These are phyloP conservation scores for Pugionium cornutum DNA, from an alignment of 345 rosid species.

Conservation along the genomic window DNA sequence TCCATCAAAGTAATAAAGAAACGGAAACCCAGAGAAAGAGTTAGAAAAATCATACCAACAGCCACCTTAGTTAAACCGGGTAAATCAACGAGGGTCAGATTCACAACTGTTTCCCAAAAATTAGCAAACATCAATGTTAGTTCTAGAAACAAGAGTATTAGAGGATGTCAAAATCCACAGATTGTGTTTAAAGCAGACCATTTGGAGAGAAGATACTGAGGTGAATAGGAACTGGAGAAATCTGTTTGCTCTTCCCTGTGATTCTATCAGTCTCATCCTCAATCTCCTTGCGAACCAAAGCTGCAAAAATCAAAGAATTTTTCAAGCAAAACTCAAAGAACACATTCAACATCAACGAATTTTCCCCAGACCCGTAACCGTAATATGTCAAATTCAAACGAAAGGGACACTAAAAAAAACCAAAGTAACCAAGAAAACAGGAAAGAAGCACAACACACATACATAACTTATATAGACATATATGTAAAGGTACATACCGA, in stretches of 20 bases:
- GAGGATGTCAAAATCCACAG: not conserved
- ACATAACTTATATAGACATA: slow-evolving; percentile 1
- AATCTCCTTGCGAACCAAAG: slow-evolving; percentile 79
- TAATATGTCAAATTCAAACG: not conserved
- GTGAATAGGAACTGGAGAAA: slow-evolving; percentile 92
- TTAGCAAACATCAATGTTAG: not conserved
- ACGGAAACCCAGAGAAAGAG: slow-evolving; percentile 3
- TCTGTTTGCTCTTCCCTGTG: slow-evolving; percentile 85
- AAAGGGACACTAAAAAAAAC: not conserved
- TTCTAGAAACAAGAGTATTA: not conserved
- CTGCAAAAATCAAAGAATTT: slow-evolving; percentile 43
- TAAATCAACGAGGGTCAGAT: slow-evolving; percentile 85
- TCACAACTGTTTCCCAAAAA: slow-evolving; percentile 68
- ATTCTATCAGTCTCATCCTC: slow-evolving; percentile 90
- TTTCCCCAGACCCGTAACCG: not conserved
- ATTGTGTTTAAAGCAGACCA: slow-evolving; percentile 44
- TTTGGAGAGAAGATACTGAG: slow-evolving; percentile 90
- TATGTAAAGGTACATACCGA: slow-evolving; percentile 50
- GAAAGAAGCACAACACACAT: not conserved
- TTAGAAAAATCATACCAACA: slow-evolving; percentile 55
- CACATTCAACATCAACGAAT: not conserved
- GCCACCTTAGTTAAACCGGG: slow-evolving; percentile 98
- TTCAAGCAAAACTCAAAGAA: not conserved
- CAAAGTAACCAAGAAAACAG: not conserved
- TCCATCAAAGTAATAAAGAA: slow-evolving; percentile 5